Evolutionary conservation across 768 basidiomycete species (phyloP).

Genomic region (Lentinus brumalis): DNA sequence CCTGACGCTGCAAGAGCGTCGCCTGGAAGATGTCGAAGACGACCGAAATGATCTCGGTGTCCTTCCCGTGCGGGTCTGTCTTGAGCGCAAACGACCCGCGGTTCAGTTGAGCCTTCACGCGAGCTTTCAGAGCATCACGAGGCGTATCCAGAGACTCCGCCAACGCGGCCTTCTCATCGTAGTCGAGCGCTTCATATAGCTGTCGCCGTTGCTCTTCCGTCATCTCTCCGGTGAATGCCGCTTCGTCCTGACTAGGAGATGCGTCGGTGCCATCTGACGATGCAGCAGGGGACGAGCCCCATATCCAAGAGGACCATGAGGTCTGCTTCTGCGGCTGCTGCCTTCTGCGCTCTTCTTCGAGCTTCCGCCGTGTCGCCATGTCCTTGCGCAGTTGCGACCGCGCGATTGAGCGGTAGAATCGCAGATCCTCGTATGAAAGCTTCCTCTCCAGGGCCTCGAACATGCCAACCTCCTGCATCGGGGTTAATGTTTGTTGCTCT

Average conservation of each 20-base stretch:
- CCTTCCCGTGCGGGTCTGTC: constrained; percentile 63
- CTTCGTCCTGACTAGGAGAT: constrained; percentile 44
- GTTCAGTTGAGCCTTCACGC: constrained; percentile 75
- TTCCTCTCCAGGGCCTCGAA: constrained; percentile 77
- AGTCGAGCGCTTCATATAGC: constrained; percentile 88
- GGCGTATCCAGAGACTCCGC: constrained; percentile 70
- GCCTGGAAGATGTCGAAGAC: constrained; percentile 88
- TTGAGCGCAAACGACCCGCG: constrained; percentile 87
- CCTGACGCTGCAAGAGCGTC: constrained; percentile 79
- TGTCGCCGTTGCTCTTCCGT: constrained; percentile 90
- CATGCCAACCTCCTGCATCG: constrained; percentile 46
- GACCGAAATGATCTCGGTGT: constrained; percentile 78
- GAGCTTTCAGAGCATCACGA: constrained; percentile 77
- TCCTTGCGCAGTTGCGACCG: constrained; percentile 88
- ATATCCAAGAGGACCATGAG: constrained; percentile 78
- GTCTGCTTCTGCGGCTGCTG: constrained; percentile 50
- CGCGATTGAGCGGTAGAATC: constrained; percentile 96
- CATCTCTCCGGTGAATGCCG: constrained; percentile 66
- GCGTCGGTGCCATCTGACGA: constrained; percentile 24
- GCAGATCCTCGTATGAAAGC: constrained; percentile 90
- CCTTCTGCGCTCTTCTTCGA: constrained; percentile 68
- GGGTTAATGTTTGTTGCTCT: background rate
- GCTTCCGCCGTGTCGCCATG: constrained; percentile 61
- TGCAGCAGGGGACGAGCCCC: constrained; percentile 60
- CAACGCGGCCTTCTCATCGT: constrained; percentile 83